phyloP scores from a whole-genome alignment of 2,329 filamentous ascomycete species.

The Xylariomycetidae sp. region DNA sequence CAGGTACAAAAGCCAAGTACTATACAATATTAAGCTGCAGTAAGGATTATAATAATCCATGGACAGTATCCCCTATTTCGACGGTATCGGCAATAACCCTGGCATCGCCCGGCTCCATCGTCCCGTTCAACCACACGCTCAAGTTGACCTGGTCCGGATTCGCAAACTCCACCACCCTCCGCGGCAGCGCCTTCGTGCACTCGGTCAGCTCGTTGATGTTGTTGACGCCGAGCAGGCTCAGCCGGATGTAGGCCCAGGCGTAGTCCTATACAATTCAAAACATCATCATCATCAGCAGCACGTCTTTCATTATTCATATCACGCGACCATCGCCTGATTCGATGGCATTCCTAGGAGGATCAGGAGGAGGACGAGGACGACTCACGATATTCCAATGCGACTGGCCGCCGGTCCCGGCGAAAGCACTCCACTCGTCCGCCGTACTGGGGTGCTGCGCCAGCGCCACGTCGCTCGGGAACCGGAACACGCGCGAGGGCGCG shows the following conservation, averaged over 20 bases:
- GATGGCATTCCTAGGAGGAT: too few relatives aligned
- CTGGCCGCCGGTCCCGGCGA: constrained; percentile 31
- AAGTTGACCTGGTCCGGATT: constrained; percentile 16
- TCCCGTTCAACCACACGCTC: constrained; percentile 15
- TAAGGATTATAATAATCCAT: too few relatives aligned
- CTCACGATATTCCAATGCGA: constrained; percentile 37
- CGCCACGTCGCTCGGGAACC: constrained; percentile 37
- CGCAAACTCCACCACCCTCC: constrained; percentile 20
- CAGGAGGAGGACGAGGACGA: neutral
- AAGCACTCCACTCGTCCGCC: constrained; percentile 31
- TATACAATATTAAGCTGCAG: too few relatives aligned
- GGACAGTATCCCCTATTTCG: constrained; percentile 11
- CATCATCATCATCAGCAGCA: constrained; percentile 1
- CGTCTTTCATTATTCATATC: neutral
- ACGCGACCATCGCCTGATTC: too few relatives aligned
- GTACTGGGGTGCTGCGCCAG: constrained; percentile 34
- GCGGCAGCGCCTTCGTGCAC: constrained; percentile 48
- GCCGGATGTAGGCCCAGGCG: constrained; percentile 46
- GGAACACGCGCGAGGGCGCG: constrained; percentile 33
- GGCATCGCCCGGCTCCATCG: constrained; percentile 8
- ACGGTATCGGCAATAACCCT: constrained; percentile 14
- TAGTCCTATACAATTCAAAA: constrained; percentile 47
- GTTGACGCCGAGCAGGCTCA: constrained; percentile 51
- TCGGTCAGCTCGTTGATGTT: constrained; percentile 53
- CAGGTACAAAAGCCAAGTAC: too few relatives aligned